These are phyloP conservation scores for Limtongia smithiae DNA, from an alignment of 805 yeast species.

Conservation along the genomic window DNA sequence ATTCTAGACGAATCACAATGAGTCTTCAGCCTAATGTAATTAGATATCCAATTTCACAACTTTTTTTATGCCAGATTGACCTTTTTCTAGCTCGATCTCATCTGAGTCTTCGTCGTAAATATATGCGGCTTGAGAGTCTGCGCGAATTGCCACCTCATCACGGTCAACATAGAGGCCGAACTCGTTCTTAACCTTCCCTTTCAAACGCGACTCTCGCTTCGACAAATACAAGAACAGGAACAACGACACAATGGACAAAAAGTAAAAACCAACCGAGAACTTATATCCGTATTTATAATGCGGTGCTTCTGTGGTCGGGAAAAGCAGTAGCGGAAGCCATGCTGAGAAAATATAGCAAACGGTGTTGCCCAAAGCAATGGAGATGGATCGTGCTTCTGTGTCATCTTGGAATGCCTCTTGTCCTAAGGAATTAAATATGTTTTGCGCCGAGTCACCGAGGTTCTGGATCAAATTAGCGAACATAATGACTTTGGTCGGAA, in stretches of 20 bases:
- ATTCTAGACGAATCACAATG: no score
- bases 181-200: constrained; percentile 12
- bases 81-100: no score
- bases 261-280: constrained; percentile 14
- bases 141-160: no score
- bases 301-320: constrained; percentile 39
- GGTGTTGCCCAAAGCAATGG: constrained; percentile 37
- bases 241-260: constrained; percentile 8
- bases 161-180: constrained; percentile 10
- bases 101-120: no score
- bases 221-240: constrained; percentile 8
- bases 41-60: no score
- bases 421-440: constrained; percentile 27
- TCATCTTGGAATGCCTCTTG: constrained; percentile 33
- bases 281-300: constrained; percentile 30
- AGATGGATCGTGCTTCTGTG: constrained; percentile 34
- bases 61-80: no score
- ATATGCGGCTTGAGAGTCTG: no score
- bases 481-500: constrained; percentile 11
- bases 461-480: constrained; percentile 16
- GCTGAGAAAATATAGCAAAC: constrained; percentile 37
- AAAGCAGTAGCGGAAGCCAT: constrained; percentile 39
- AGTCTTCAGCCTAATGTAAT: no score
- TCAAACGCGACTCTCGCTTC: constrained; percentile 5
- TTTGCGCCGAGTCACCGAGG: constrained; percentile 18